phyloP scores from a whole-genome alignment of 495 filamentous ascomycete species.

The Neurospora sp. region DNA sequence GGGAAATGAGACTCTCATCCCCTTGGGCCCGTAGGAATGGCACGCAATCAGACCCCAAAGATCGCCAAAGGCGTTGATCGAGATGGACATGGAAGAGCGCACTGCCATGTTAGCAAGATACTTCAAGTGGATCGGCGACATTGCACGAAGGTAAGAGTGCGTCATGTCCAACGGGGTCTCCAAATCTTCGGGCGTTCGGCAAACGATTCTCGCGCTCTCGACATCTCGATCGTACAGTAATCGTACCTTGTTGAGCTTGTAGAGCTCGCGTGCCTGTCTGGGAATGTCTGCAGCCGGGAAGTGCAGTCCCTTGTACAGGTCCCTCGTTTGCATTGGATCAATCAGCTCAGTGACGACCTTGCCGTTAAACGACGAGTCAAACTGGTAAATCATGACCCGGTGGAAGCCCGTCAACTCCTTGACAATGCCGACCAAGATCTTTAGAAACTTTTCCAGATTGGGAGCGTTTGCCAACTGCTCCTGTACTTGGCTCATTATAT shows the following conservation, averaged over 20 bases:
- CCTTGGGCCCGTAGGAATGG: slow-evolving; percentile 65
- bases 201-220: slow-evolving; percentile 73
- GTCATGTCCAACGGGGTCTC: slow-evolving; percentile 76
- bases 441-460: slow-evolving; percentile 57
- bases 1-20: slow-evolving; percentile 86
- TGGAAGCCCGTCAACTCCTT: slow-evolving; percentile 91
- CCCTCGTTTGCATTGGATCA: slow-evolving; percentile 67
- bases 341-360: slow-evolving; percentile 81
- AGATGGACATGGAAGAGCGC: slow-evolving; percentile 88
- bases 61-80: slow-evolving; percentile 73
- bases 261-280: slow-evolving; percentile 71
- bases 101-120: slow-evolving; percentile 89
- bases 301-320: slow-evolving; percentile 81
- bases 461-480: slow-evolving; percentile 63
- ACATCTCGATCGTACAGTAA: slow-evolving; percentile 68
- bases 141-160: slow-evolving; percentile 76
- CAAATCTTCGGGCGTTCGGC: slow-evolving; percentile 64
- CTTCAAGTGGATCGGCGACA: slow-evolving; percentile 83
- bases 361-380: slow-evolving; percentile 74
- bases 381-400: slow-evolving; percentile 89
- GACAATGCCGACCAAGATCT: slow-evolving; percentile 64
- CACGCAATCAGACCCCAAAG: slow-evolving; percentile 88
- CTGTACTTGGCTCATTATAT: slow-evolving; percentile 80
- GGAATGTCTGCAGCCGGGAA: slow-evolving; percentile 91
- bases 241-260: slow-evolving; percentile 72